Base-by-base conservation (phyloP, 2,329 filamentous ascomycete genomes). In the Fusarium pseudoanthophilum region DNA sequence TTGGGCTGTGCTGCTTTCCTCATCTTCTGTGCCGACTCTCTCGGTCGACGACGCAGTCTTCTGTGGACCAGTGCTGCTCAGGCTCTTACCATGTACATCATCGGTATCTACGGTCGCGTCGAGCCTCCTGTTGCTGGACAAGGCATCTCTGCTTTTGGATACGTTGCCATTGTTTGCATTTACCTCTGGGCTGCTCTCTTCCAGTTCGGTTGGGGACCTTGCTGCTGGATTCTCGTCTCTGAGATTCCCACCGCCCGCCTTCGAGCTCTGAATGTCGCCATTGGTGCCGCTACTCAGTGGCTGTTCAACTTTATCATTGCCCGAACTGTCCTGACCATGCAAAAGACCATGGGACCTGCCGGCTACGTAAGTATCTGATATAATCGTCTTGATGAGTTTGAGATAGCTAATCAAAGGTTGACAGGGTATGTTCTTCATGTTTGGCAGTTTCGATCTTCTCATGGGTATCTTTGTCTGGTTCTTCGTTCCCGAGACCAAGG, bases 271-370 rank as follows among this genome's bases (percentile, higher is more conserved):
- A 93, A 93, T 76, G 91, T 93, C 11, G 87, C 91, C 4, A 84
- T 93, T 52, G 91, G 87, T 1, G 91, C 92, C 2, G 90, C 89
- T 4, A 92, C 90, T 0, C 91, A 93, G 77, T 93, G 91, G 91
- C 80, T 93, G 9, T 93, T 93, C 81, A 94, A 94, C 78, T 92
- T 93, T 69, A 88, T 93, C 15, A 90, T 93, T 64, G 91, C 92
- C 7, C 57, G 61, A 82, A 81, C 90, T 39, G 90, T 91, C 7
- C 89, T 91, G 4, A 90, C 88, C 52, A 93, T 93, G 91, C 85
- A 93, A 76, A 85, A 85, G 82, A 87, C 82, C 20, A 84, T 86
- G 76, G 84, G 84, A 26, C 71, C 79, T 30, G 79, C 79, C 30
- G 83, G 84, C 11, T 85, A 84, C 60, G 82, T 84, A 74, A 79